Conservation (phyloP, 2,329 filamentous ascomycete genomes). For the Diaporthe vexans region DNA sequence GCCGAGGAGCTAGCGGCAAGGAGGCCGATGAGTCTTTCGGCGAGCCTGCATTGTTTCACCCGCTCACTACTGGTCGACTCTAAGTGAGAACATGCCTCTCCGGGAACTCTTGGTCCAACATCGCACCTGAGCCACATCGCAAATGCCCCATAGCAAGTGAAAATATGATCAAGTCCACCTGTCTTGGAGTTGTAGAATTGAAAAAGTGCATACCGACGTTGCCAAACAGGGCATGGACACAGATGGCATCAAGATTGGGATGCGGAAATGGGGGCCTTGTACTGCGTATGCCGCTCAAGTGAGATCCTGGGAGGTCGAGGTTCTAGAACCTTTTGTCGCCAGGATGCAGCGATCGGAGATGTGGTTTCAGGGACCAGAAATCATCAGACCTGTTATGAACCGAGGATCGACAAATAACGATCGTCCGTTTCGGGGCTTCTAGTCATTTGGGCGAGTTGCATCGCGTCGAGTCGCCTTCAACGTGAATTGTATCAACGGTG, state of each 20-base stretch:
- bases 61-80: background rate
- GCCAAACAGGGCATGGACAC: background rate
- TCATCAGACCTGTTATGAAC: conserved; percentile 22
- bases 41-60: conserved; percentile 15
- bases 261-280: background rate
- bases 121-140: background rate
- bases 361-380: conserved; percentile 30
- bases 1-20: background rate
- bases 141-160: background rate
- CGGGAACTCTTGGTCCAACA: background rate
- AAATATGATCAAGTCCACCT: background rate
- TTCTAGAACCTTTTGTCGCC: conserved; percentile 15
- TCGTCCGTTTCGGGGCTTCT: conserved; percentile 15
- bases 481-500: conserved; percentile 9
- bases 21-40: conserved; percentile 37
- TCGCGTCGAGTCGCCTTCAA: conserved; percentile 7
- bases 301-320: background rate
- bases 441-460: conserved; percentile 24
- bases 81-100: background rate
- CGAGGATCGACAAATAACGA: conserved; percentile 30
- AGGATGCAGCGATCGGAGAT: conserved; percentile 26
- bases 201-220: no score
- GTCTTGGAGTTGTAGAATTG: background rate
- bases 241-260: background rate
- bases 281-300: background rate